Evolutionary conservation across 176 grass and related monocot species (phyloP), one percentile per base, ranked within the genome.

Genomic region (Aegilops tauschii): DNA sequence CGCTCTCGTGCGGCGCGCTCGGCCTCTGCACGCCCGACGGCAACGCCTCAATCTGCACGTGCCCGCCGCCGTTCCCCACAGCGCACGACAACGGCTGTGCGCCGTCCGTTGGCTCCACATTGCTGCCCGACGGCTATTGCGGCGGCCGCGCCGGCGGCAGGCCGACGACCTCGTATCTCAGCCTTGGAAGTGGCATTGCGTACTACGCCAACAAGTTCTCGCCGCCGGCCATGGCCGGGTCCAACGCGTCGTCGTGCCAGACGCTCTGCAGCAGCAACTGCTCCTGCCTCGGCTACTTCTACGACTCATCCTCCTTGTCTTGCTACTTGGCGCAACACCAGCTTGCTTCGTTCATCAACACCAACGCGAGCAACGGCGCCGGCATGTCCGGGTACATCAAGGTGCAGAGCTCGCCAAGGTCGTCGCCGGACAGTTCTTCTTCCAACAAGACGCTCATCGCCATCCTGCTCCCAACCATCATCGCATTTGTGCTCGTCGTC

Each of bases 281-380:
- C 61, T 87, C 92, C 28, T 97, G 92, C 74, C 81, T 88, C 47
- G 86, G 84, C 8, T 97, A 90, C 88, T 97, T 97, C 88, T 97
- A 94, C 90, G 84, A 89, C n/a, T 21, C 52, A 9, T 94, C 90
- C 10, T 80, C 88, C 0, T 37, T 34, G 76, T 92, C 95, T 9
- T 94, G 92, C 85, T 97, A 87, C 86, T 8, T 97, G 58, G 70
- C 83, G 10, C 80, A 88, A 61, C 61, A 92, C 68, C 67, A 90
- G 76, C 68, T 94, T 6, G 95, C 90, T 1, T 94, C 95, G 0
- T 69, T 97, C 77, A 71, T 92, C 5, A 83, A 73, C 35, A 18
- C 76, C 36, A 80, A 89, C 52, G 5, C 77, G 2, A 83, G 39
- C 32, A 18, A 25, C 12, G 56, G 31, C 36, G 83, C 14, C 23